Evolutionary conservation across 2,329 filamentous ascomycete genomes (phyloP), one percentile per base, ranked within the genome.

Genomic region (Cadophora gregata): DNA sequence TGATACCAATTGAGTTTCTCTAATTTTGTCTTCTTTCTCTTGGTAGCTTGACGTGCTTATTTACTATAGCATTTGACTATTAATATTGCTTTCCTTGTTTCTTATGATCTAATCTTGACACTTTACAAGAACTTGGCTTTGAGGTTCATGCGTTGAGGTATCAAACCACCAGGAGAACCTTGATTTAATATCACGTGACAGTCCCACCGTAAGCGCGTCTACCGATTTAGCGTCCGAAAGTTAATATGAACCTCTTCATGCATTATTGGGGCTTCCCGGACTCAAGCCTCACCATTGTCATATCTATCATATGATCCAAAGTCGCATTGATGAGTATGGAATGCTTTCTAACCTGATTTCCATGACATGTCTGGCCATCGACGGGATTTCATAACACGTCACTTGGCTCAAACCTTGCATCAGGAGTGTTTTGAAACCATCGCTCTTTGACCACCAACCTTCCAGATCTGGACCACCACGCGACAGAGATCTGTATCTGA

Each of bases 401-500:
- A 50, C 47, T 27, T 59, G 55, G 55, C 45, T 55, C 55, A 65
- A 45, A 62, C 60, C 53, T 36, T 66, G 66, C 66, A 36, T 68
- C 66, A 68, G 25, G n/a, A 24, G 33, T 47, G 66, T 68, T 68
- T 68, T 60, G 56, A 65, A 61, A 63, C 53, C 16, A 45, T 63
- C 16, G n/a, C 51, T 45, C 62, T 47, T 33, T 9, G 25, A 10
- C 38, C 38, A 42, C 38, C 33, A 10, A 8, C 27, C 16, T 48
- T 31, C 31, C 47, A 45, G 24, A 36, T 50, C 56, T 25, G 55
- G 47, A 27, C 29, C 56, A 33, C 61, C 56, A 58, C 48, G 59
- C 59, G 24, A 62, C 29, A 51, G 33, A 14, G 19, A n/a, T 45
- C 19, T 27, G 38, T 16, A 55, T 63, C 63, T 55, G 59, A 50